Percentiles rank a stretch among this genome's conserved stretches.
These are phyloP conservation scores for Glycine soja DNA, from an alignment of 306 rosid genomes.

Conservation along the genomic window DNA sequence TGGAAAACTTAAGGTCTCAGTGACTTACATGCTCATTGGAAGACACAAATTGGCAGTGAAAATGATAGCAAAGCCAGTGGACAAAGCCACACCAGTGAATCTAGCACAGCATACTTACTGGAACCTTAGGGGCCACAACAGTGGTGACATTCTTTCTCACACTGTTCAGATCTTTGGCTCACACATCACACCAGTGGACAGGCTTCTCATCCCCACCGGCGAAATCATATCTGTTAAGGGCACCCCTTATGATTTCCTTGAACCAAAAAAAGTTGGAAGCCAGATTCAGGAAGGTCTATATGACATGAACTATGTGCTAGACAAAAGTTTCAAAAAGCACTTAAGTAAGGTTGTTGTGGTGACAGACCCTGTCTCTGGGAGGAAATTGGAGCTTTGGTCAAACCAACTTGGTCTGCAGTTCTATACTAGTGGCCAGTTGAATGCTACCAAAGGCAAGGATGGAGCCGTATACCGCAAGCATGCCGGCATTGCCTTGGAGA, in stretches of 20 bases:
- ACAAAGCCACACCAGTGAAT: conserved; percentile 74
- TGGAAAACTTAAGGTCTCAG: conserved; percentile 61
- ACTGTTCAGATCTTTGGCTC: conserved; percentile 63
- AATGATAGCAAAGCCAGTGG: conserved; percentile 61
- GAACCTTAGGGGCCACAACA: conserved; percentile 74
- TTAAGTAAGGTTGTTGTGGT: conserved; percentile 54
- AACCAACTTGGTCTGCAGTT: conserved; percentile 67
- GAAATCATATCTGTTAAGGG: conserved; percentile 43
- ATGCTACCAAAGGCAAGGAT: conserved; percentile 55
- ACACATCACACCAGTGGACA: conserved; percentile 62
- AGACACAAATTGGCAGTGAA: conserved; percentile 54
- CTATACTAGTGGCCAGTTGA: conserved; percentile 57
- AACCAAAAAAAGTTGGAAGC: conserved; percentile 54
- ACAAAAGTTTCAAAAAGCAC: conserved; percentile 33
- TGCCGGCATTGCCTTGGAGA: conserved; percentile 65
- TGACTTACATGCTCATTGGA: conserved; percentile 61
- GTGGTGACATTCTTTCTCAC: conserved; percentile 69
- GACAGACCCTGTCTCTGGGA: conserved; percentile 58
- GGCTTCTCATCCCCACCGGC: conserved; percentile 68
- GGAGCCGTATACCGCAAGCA: conserved; percentile 49
- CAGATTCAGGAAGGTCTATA: conserved; percentile 56
- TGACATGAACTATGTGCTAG: conserved; percentile 71
- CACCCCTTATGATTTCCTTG: conserved; percentile 70
- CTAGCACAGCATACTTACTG: conserved; percentile 76
- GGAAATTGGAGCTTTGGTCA: conserved; percentile 76